A percentile compares a stretch with the other conserved stretches of the same genome.
phyloP scores from a whole-genome alignment of 176 grass and related monocot genomes.

The Musa schizocarpa region DNA sequence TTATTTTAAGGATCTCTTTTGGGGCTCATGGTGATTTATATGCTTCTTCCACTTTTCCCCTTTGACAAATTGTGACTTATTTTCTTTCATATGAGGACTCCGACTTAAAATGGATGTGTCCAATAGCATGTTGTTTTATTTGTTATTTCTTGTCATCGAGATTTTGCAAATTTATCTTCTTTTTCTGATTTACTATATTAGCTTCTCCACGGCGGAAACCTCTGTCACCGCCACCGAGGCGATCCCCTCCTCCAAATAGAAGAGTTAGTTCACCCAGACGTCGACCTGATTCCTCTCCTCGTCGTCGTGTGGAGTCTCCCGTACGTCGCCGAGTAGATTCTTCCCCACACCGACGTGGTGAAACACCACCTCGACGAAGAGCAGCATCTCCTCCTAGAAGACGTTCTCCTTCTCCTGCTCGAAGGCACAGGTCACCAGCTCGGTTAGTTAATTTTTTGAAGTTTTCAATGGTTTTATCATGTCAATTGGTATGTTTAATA shows the following conservation, averaged over 20 bases:
- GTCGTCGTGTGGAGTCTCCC: conserved; percentile 25
- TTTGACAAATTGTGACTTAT: background rate
- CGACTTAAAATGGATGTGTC: background rate
- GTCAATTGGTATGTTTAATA: conserved; percentile 6
- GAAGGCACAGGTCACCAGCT: conserved; percentile 70
- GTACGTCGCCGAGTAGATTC: conserved; percentile 61
- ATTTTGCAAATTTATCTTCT: background rate
- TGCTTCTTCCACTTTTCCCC: too few species aligned
- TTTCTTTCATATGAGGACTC: background rate
- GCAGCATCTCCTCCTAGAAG: conserved; percentile 62
- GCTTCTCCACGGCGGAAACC: conserved; percentile 67
- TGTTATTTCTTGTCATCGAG: conserved; percentile 3
- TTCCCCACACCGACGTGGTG: conserved; percentile 1
- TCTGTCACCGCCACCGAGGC: conserved; percentile 50
- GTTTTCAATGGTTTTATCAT: background rate
- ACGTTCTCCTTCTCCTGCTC: conserved; percentile 71
- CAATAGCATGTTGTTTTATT: background rate
- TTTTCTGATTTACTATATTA: conserved; percentile 16
- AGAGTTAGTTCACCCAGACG: conserved; percentile 49
- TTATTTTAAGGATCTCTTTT: too few species aligned
- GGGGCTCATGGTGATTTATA: too few species aligned
- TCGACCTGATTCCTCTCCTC: conserved; percentile 28
- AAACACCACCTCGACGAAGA: conserved; percentile 35
- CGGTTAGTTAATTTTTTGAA: conserved; percentile 31
- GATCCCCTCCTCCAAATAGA: conserved; percentile 49